Conservation (phyloP, 129 eudicot species). For the Scalesia atractyloides region DNA sequence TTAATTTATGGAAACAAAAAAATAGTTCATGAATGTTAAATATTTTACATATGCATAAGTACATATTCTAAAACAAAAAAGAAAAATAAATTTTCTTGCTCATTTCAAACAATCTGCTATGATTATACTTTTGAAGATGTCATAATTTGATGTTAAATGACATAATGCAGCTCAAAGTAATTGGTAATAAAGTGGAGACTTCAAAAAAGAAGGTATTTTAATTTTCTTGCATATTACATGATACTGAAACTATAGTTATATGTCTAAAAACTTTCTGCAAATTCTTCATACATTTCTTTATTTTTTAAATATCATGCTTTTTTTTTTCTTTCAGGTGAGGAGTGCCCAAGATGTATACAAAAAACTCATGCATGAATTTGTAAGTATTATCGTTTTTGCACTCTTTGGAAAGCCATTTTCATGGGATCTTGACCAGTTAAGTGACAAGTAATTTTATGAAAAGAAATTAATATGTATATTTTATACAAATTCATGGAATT, state of each 20-base stretch:
- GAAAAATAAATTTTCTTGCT: neutral
- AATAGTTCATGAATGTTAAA: neutral
- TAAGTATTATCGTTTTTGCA: constrained; percentile 34
- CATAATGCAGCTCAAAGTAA: constrained; percentile 51
- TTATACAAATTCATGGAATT: neutral
- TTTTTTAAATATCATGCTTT: too few relatives aligned
- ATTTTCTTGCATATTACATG: neutral
- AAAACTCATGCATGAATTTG: constrained; percentile 59
- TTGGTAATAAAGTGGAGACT: constrained; percentile 53
- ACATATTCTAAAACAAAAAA: neutral
- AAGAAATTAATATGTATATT: neutral
- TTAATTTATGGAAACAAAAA: neutral
- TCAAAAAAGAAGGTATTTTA: constrained; percentile 64
- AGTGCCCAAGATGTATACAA: constrained; percentile 65
- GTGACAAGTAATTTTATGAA: neutral
- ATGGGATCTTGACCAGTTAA: neutral
- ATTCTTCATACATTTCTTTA: too few relatives aligned
- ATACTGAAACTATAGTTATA: neutral
- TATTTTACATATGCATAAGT: neutral
- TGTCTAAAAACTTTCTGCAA: neutral
- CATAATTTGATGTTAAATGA: neutral
- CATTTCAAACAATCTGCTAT: neutral
- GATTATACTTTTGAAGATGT: neutral
- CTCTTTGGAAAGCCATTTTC: neutral
- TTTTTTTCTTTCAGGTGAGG: constrained; percentile 49